Evolutionary conservation across 78 protist genomes (phyloP), one percentile per base, ranked within the genome.

Genomic region (Paulinella micropora): DNA sequence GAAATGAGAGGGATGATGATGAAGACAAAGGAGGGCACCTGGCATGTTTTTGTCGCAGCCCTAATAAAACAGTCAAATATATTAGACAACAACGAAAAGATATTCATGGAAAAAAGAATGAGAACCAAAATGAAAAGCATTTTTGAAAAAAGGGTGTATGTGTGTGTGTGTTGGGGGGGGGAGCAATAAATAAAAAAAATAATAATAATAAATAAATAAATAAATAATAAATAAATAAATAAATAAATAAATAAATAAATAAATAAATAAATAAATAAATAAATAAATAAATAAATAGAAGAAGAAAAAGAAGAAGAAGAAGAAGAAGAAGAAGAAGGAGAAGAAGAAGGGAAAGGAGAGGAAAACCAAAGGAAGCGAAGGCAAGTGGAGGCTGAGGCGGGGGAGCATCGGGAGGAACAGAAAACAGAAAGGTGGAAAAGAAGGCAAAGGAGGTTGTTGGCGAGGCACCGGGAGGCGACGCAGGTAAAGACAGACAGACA

Each of bases 1-100:
- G n/a, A n/a, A n/a, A n/a, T n/a, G n/a, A n/a, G n/a, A n/a, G n/a
- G n/a, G n/a, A n/a, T n/a, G n/a, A n/a, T n/a, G n/a, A n/a, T n/a
- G n/a, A n/a, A n/a, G n/a, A n/a, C n/a, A n/a, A n/a, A n/a, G n/a
- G 84, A 86, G 40, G 34, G 41, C 9, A 32, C 88, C 88, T 29
- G 96, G 96, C 94, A 94, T 92, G 86, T 92, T 94, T 91, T 94
- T 93, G 73, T 92, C 94, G 86, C 94, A 92, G 34, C 95, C 95
- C 36, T 67, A n/a, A n/a, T n/a, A n/a, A n/a, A n/a, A n/a, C n/a
- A n/a, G n/a, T n/a, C n/a, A n/a, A n/a, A n/a, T n/a, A n/a, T n/a
- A n/a, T n/a, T n/a, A n/a, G n/a, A n/a, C n/a, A n/a, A n/a, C n/a
- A n/a, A n/a, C n/a, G n/a, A n/a, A n/a, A n/a, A n/a, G 77, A 29